Evolutionary conservation across 306 rosid genomes (phyloP).

Genomic region (Styphnolobium japonicum): DNA sequence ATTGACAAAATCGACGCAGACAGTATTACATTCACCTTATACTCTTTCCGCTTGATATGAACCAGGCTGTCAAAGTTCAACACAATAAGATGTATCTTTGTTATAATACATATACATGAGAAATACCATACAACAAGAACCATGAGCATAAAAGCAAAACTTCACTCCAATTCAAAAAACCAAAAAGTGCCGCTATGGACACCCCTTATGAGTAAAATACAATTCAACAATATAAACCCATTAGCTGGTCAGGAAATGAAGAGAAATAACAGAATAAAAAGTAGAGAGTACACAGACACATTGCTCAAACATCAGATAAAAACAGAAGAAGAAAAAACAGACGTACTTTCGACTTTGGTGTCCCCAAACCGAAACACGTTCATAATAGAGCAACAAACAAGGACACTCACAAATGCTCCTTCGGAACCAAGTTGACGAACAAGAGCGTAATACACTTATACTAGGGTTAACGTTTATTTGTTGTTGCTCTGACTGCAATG

Average conservation of each 20-base stretch:
- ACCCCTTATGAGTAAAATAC: background rate
- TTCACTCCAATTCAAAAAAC: background rate
- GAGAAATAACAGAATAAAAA: no score
- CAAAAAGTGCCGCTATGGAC: background rate
- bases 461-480: no score
- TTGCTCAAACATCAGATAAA: no score
- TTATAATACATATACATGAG: background rate
- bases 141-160: background rate
- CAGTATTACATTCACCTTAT: background rate
- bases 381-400: no score
- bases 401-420: no score
- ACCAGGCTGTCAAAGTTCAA: constrained; percentile 20
- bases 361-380: no score
- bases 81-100: background rate
- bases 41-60: constrained; percentile 10
- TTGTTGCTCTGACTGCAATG: no score
- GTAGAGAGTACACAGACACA: no score
- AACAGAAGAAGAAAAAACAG: no score
- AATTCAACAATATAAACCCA: background rate
- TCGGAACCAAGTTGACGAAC: no score
- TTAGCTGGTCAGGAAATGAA: background rate
- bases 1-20: background rate
- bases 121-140: background rate
- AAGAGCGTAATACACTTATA: no score
- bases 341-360: no score